Base-by-base conservation (phyloP, 148 eudicot genomes). In the Camellia lanceoleosa region DNA sequence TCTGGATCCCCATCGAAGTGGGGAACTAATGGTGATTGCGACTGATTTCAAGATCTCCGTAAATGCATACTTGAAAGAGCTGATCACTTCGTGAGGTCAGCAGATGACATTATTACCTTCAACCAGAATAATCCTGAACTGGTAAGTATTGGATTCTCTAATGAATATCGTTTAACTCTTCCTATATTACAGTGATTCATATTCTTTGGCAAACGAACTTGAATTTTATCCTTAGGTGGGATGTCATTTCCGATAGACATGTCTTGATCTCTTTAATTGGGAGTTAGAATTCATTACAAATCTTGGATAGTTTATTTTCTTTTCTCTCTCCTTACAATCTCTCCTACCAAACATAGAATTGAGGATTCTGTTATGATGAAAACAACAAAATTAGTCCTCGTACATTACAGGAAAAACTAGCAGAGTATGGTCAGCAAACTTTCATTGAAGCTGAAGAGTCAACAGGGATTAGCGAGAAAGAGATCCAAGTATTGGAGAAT, bases 41-140 rank as follows among this genome's bases (percentile, higher is more conserved):
- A 80, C 87, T 18, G 86, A 88, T 18, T 88, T 86, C 84, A 88
- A 88, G 78, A 16, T 61, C 0, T 77, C 82, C 11, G 12, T 88
- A 44, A 82, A 88, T 68, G 80, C 74, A 18, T 88, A 88, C 71
- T 49, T 88, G 71, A 73, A 82, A 69, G 78, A 84, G 69, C 49
- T 69, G 14, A 68, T 38, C 73, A 65, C 87, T 56, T 85, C 1
- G 87, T 86, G 16, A 63, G 87, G 23, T 86, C 91, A 1, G 56
- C 84, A 23, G n/a, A n/a, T n/a, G 89, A 86, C 64, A 41, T 86
- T 4, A 84, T 87, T 19, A 61, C 80, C 73, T 87, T 87, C 81
- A 87, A 84, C 58, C 1, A 79, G 38, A 84, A 84, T 19, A 68
- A 69, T 76, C 75, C 85, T 60, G 79, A 79, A 38, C 51, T 79